Base-by-base conservation (phyloP, 345 rosid genomes). In the Clausena lansium region DNA sequence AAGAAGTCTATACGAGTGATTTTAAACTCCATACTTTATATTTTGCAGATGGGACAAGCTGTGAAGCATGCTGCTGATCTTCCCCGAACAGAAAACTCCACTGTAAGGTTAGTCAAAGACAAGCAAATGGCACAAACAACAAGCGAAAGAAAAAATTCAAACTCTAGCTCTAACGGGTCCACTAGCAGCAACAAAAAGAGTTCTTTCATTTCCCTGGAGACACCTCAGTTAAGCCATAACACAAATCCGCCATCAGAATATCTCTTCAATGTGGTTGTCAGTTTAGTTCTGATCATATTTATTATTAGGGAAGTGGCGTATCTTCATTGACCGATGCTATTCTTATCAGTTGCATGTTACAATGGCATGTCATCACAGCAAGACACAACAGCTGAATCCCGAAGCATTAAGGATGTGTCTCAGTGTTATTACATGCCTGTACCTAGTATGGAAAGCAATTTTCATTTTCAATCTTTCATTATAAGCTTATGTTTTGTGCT, bases 201-300 rank as follows among this genome's bases (percentile, higher is more conserved):
- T 27, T 33, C n/a, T 13, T 72, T 73, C 35, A 64, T 73, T 47
- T 28, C 41, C 79, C 6, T 55, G 50, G 81, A 83, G 17, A 74
- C 67, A 22, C 7, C 73, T 67, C 62, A 60, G 4, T 28, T 69
- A 28, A 50, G 27, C 66, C 45, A 69, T 6, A 39, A 52, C 11
- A 55, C 39, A 39, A 25, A 58, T 54, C 77, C 79, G 10, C 81
- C 83, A 69, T 50, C 67, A 1, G 77, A 70, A 4, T 80, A 69
- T 70, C 3, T 78, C n/a, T 6, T 41, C 19, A 85, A 78, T 36
- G 41, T 70, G 36, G 33, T 73, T 30, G 20, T 85, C 17, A 84
- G 79, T 33, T 38, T 79, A 54, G 0, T 73, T 63, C 28, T 80
- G 68, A 54, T 74, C 65, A 8, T 58, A 13, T 19, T 75, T 28